Conservation (phyloP, 2,329 filamentous ascomycete genomes). For the Arthrobotrys pseudoclavata region DNA sequence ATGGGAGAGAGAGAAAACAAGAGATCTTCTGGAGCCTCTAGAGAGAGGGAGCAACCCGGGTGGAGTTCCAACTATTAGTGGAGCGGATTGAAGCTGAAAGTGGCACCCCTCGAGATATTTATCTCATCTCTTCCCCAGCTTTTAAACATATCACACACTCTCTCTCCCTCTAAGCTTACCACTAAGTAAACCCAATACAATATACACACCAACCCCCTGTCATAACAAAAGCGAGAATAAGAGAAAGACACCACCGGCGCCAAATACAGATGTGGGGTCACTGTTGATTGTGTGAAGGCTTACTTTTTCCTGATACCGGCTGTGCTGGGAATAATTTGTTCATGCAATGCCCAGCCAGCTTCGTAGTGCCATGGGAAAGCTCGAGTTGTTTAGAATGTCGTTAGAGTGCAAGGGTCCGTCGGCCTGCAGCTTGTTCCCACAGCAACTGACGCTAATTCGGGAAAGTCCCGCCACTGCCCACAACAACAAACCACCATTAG, state of each 20-base stretch:
- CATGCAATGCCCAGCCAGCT: neutral
- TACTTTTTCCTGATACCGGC: slow-evolving; percentile 24
- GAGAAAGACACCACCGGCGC: slow-evolving; percentile 25
- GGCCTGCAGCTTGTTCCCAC: slow-evolving; percentile 34
- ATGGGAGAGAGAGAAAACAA: neutral
- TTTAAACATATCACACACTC: slow-evolving; percentile 29
- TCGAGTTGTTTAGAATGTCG: slow-evolving; percentile 56
- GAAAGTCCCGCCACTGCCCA: slow-evolving; percentile 28
- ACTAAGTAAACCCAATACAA: neutral
- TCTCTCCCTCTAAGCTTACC: neutral
- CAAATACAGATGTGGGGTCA: slow-evolving; percentile 46
- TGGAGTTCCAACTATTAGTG: slow-evolving; percentile 36
- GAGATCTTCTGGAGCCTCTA: slow-evolving; percentile 15
- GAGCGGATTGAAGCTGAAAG: slow-evolving; percentile 47
- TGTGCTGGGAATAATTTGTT: neutral
- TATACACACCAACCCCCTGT: slow-evolving; percentile 27
- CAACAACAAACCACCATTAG: slow-evolving; percentile 38
- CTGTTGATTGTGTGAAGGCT: slow-evolving; percentile 7
- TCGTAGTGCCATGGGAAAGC: neutral
- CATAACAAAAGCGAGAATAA: slow-evolving; percentile 46
- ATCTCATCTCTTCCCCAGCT: slow-evolving; percentile 43
- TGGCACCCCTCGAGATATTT: slow-evolving; percentile 48
- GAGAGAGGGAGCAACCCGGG: slow-evolving; percentile 41
- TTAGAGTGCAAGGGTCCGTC: slow-evolving; percentile 34
- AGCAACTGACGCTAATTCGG: slow-evolving; percentile 40